Conservation (phyloP, 73 alveolate species). For the Paramecium sexaurelia region DNA sequence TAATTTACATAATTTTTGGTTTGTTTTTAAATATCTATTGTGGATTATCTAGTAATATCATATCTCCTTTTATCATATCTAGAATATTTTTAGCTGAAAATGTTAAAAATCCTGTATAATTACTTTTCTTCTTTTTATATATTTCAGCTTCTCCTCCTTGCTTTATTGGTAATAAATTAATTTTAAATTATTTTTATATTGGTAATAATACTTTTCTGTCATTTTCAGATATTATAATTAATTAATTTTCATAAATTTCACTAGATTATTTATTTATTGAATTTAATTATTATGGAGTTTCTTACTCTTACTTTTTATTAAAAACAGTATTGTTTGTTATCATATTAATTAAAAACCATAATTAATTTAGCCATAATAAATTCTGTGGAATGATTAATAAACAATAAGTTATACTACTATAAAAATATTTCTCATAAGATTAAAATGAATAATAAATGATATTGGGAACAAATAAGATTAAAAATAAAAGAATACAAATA, state of each 20-base stretch:
- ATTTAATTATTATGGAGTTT: neutral
- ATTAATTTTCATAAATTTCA: neutral
- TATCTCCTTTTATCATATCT: conserved; percentile 16
- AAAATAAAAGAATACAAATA: neutral
- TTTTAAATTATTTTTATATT: neutral
- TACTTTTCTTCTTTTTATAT: neutral
- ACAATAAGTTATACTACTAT: conserved; percentile 1
- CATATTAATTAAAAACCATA: neutral
- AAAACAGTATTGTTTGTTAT: neutral
- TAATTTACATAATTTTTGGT: neutral
- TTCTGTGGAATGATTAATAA: neutral
- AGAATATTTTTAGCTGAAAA: neutral
- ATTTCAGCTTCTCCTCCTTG: neutral
- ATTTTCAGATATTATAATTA: conserved; percentile 2
- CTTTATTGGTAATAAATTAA: neutral
- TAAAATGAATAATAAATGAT: conserved; percentile 12
- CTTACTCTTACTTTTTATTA: neutral
- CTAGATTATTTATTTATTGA: neutral
- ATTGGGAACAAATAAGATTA: neutral
- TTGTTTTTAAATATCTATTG: neutral
- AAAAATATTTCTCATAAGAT: neutral
- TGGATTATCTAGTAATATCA: neutral
- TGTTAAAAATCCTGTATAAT: neutral
- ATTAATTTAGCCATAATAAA: conserved; percentile 8
- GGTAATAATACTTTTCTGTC: neutral